Conservation (phyloP, 2,329 filamentous ascomycete genomes). For the Alternaria arbusti region DNA sequence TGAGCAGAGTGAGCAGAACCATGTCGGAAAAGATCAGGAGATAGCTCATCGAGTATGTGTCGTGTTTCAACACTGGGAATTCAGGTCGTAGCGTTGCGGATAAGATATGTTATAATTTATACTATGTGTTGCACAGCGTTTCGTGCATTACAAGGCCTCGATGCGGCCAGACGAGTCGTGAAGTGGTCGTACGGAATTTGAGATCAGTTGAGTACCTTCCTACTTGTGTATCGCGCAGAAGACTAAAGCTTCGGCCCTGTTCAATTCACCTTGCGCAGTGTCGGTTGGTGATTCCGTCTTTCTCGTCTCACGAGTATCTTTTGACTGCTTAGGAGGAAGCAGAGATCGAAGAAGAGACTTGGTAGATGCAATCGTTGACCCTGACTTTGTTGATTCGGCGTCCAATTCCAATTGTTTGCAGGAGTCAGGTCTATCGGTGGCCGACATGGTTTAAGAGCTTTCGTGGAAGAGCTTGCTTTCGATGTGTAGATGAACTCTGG, state of each 20-base stretch:
- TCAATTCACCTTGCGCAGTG: conserved; percentile 16
- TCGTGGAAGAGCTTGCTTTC: background rate
- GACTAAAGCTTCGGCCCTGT: conserved; percentile 26
- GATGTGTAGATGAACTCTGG: no score
- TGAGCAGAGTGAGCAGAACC: background rate
- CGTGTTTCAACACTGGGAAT: background rate
- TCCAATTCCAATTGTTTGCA: conserved; percentile 13
- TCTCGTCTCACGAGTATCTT: background rate
- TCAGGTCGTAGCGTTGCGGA: no score
- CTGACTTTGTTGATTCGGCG: conserved; percentile 25
- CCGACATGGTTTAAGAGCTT: conserved; percentile 2
- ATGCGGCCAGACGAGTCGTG: no score
- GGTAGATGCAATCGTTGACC: conserved; percentile 33
- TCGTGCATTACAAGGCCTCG: no score
- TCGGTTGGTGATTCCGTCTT: conserved; percentile 9
- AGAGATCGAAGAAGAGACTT: conserved; percentile 31
- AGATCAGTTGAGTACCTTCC: background rate
- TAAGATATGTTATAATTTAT: no score
- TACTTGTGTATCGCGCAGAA: conserved; percentile 14
- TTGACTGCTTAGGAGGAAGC: conserved; percentile 18
- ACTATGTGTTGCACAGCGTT: no score
- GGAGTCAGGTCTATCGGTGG: background rate
- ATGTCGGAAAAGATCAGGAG: background rate
- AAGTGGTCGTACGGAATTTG: no score
- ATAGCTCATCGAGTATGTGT: background rate